phyloP scores from a whole-genome alignment of 768 basidiomycete genomes.

The Tulasnella calospora region DNA sequence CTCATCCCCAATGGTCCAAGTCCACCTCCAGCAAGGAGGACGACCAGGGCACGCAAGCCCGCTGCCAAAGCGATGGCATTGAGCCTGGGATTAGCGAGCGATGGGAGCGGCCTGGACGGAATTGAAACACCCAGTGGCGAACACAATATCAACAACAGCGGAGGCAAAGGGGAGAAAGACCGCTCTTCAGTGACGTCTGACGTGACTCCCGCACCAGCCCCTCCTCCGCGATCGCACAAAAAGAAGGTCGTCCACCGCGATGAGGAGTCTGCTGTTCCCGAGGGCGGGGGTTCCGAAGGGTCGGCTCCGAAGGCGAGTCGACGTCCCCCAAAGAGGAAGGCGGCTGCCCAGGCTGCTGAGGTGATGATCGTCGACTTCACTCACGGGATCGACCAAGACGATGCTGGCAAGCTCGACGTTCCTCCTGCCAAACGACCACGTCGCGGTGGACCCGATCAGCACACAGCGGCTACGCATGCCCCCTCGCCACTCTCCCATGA shows the following conservation, averaged over 20 bases:
- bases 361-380: neutral
- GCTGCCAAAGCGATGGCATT: conserved; percentile 24
- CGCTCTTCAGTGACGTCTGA: neutral
- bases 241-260: conserved; percentile 9
- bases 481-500: conserved; percentile 23
- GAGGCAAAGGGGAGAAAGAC: conserved; percentile 11
- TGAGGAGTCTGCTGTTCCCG: neutral
- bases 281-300: neutral
- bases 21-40: conserved; percentile 20
- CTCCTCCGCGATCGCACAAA: conserved; percentile 9
- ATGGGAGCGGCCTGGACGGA: conserved; percentile 22
- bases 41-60: conserved; percentile 20
- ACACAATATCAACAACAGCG: conserved; percentile 4
- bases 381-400: neutral
- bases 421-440: conserved; percentile 17
- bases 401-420: neutral
- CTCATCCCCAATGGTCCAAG: conserved; percentile 4
- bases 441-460: conserved; percentile 6
- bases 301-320: conserved; percentile 12
- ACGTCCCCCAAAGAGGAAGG: conserved; percentile 20
- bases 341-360: conserved; percentile 4
- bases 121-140: conserved; percentile 7
- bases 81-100: conserved; percentile 18
- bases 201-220: conserved; percentile 7
- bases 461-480: neutral